phyloP scores from a whole-genome alignment of 2,329 filamentous ascomycete species.

The Paecilomyces niveus region DNA sequence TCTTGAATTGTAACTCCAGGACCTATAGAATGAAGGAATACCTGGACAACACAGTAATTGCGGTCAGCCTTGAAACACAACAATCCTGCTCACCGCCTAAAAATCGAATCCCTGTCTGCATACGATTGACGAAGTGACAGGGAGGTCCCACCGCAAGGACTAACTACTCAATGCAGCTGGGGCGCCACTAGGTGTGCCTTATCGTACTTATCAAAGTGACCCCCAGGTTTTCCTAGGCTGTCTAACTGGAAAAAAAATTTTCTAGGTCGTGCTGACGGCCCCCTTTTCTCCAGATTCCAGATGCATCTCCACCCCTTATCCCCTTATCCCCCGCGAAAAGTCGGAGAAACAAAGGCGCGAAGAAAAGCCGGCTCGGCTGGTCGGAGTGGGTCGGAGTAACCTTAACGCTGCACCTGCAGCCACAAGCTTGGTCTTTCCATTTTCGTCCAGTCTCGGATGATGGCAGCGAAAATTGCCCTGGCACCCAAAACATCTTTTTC shows the following conservation, averaged over 20 bases:
- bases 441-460: neutral
- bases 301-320: neutral
- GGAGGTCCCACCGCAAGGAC: neutral
- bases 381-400: neutral
- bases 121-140: neutral
- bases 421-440: neutral
- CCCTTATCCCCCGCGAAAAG: conserved; percentile 22
- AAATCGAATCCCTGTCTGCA: neutral
- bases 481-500: neutral
- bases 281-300: neutral
- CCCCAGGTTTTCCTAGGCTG: neutral
- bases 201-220: neutral
- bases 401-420: neutral
- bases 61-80: neutral
- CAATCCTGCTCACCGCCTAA: neutral
- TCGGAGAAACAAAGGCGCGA: conserved; percentile 2
- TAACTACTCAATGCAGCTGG: neutral
- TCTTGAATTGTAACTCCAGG: neutral
- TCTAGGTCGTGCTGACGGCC: neutral
- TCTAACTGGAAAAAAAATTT: neutral
- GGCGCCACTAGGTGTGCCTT: neutral
- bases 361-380: neutral
- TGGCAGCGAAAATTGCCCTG: neutral
- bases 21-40: neutral
- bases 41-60: neutral